A percentile compares a stretch with the other conserved stretches of the same genome.
Evolutionary conservation across 192 early-diverging fungal species (phyloP).

Genomic region (Allomyces javanicus): DNA sequence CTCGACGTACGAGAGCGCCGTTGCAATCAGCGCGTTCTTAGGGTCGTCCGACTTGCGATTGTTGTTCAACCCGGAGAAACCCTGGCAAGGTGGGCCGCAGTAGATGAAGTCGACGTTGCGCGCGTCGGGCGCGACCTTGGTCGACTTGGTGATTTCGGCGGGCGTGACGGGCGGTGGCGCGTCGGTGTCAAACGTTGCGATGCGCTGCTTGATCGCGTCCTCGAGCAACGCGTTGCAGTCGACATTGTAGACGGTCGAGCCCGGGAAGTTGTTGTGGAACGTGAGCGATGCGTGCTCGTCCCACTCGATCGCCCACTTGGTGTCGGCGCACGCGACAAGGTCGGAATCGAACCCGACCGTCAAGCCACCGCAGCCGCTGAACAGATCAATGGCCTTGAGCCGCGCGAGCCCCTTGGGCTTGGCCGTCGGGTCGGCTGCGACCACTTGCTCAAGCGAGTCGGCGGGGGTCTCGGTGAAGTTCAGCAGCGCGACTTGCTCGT

Average conservation of each 20-base stretch:
- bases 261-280: constrained; percentile 40
- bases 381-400: constrained; percentile 40
- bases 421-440: background rate
- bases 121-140: too few relatives aligned
- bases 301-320: constrained; percentile 41
- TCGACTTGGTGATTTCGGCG: too few relatives aligned
- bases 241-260: constrained; percentile 34
- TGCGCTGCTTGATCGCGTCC: constrained; percentile 5
- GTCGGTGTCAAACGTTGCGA: background rate
- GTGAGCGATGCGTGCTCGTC: constrained; percentile 31
- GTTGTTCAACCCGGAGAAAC: constrained; percentile 40
- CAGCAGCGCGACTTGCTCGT: background rate
- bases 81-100: constrained; percentile 47
- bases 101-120: constrained; percentile 43
- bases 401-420: background rate
- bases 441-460: background rate
- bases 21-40: constrained; percentile 43
- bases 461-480: background rate
- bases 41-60: constrained; percentile 38
- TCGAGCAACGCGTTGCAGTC: constrained; percentile 39
- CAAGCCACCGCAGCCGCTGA: constrained; percentile 49
- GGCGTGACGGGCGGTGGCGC: too few relatives aligned
- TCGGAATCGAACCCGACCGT: constrained; percentile 35
- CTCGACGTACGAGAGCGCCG: constrained; percentile 45
- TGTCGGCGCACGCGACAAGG: constrained; percentile 30